phyloP scores from a whole-genome alignment of 164 flowering plant species.

The Pachysandra terminalis region DNA sequence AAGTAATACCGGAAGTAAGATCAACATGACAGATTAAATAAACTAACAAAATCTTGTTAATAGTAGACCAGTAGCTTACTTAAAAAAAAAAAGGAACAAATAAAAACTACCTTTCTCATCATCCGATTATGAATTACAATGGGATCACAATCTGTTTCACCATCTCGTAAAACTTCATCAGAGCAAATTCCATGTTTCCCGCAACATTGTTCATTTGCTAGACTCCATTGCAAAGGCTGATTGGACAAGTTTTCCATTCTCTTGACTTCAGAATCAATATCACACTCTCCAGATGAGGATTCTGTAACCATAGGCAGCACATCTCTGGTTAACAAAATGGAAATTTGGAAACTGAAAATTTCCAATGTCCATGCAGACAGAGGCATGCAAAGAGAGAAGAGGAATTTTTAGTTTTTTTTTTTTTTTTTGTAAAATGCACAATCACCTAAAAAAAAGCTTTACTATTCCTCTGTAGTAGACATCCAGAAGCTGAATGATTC shows the following conservation, averaged over 20 bases:
- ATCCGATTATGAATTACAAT: constrained; percentile 28
- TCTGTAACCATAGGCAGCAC: constrained; percentile 31
- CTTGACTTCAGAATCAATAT: constrained; percentile 23
- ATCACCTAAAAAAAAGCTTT: too few relatives aligned
- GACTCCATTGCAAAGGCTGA: constrained; percentile 15
- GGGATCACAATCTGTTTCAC: constrained; percentile 38
- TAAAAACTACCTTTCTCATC: constrained; percentile 58
- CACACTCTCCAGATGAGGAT: constrained; percentile 25
- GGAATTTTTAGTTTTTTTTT: too few relatives aligned
- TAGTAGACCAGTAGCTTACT: background rate
- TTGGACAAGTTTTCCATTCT: constrained; percentile 21
- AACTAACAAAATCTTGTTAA: too few relatives aligned
- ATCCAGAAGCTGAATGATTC: too few relatives aligned
- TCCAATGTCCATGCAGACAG: background rate
- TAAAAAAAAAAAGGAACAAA: background rate
- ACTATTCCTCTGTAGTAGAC: too few relatives aligned
- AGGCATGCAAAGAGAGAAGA: background rate
- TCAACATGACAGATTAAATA: too few relatives aligned
- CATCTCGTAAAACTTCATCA: constrained; percentile 80
- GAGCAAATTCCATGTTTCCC: constrained; percentile 83
- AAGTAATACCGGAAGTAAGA: too few relatives aligned
- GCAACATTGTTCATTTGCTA: constrained; percentile 43
- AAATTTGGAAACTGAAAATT: background rate
- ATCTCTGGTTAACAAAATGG: constrained; percentile 6
- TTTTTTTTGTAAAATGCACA: too few relatives aligned